Conservation (phyloP, 208 protist species). For the Acanthamoeba lenticulata region DNA sequence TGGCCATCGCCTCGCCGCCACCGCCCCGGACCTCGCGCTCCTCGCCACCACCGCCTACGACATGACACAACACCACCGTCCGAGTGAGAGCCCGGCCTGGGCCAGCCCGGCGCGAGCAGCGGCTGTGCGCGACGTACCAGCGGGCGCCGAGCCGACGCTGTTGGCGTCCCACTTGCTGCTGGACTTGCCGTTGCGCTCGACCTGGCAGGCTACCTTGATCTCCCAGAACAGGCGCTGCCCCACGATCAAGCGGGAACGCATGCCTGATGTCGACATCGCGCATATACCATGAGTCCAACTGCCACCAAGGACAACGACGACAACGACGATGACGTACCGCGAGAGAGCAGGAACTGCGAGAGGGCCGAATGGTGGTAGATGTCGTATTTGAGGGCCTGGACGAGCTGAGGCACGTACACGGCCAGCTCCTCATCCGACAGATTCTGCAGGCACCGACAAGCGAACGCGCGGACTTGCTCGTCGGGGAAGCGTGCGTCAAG, state of each 20-base stretch:
- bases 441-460: conserved; percentile 77
- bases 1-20: background rate
- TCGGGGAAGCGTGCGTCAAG: conserved; percentile 88
- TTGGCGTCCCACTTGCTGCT: background rate
- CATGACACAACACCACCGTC: too few species aligned
- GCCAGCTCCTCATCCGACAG: conserved; percentile 79
- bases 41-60: background rate
- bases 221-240: conserved; percentile 89
- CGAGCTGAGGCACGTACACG: conserved; percentile 83
- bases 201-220: conserved; percentile 81
- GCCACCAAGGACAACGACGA: too few species aligned
- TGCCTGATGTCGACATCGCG: conserved; percentile 66
- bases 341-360: conserved; percentile 85
- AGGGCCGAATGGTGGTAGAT: conserved; percentile 86
- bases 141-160: background rate
- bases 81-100: too few species aligned
- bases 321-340: background rate
- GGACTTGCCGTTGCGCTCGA: conserved; percentile 61
- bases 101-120: too few species aligned
- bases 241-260: conserved; percentile 73
- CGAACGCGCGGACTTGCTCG: conserved; percentile 75
- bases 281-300: too few species aligned
- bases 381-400: conserved; percentile 90
- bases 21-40: background rate
- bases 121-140: too few species aligned